Evolutionary conservation across 805 yeast species (phyloP).

Genomic region (Barnettozyma siamensis): DNA sequence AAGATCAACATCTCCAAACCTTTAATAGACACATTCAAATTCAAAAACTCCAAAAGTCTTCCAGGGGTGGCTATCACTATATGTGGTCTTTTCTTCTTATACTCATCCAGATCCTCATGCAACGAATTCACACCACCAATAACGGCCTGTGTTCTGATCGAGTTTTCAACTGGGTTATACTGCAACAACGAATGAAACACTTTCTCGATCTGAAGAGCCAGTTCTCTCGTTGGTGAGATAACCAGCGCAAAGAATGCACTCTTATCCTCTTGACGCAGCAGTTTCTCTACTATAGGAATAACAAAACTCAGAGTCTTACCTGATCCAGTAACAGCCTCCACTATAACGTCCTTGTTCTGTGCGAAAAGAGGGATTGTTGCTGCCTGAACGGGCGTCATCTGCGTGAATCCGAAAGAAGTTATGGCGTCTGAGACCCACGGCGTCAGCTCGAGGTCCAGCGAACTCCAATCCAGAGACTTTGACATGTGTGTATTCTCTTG

Average conservation of each 20-base stretch:
- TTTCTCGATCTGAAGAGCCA: slow-evolving; percentile 62
- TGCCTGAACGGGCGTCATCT: slow-evolving; percentile 97
- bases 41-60: slow-evolving; percentile 67
- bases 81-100: slow-evolving; percentile 53
- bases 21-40: slow-evolving; percentile 47
- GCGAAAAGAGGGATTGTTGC: slow-evolving; percentile 82
- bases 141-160: slow-evolving; percentile 51
- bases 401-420: slow-evolving; percentile 62
- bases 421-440: slow-evolving; percentile 73
- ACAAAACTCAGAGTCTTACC: slow-evolving; percentile 95
- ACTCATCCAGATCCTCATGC: slow-evolving; percentile 65
- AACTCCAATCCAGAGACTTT: slow-evolving; percentile 57
- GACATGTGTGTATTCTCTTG: slow-evolving; percentile 9
- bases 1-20: slow-evolving; percentile 70
- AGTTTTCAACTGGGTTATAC: slow-evolving; percentile 45
- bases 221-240: slow-evolving; percentile 61
- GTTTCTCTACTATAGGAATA: slow-evolving; percentile 72
- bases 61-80: slow-evolving; percentile 93
- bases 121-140: slow-evolving; percentile 61
- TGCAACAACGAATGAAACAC: slow-evolving; percentile 59
- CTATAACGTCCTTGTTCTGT: slow-evolving; percentile 89
- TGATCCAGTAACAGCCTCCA: slow-evolving; percentile 95
- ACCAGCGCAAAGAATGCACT: slow-evolving; percentile 65
- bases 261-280: slow-evolving; percentile 32
- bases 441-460: slow-evolving; percentile 44